Percentiles rank a stretch among this genome's conserved stretches.
These are phyloP conservation scores for Populus alba DNA, from an alignment of 345 rosid species.

Conservation along the genomic window DNA sequence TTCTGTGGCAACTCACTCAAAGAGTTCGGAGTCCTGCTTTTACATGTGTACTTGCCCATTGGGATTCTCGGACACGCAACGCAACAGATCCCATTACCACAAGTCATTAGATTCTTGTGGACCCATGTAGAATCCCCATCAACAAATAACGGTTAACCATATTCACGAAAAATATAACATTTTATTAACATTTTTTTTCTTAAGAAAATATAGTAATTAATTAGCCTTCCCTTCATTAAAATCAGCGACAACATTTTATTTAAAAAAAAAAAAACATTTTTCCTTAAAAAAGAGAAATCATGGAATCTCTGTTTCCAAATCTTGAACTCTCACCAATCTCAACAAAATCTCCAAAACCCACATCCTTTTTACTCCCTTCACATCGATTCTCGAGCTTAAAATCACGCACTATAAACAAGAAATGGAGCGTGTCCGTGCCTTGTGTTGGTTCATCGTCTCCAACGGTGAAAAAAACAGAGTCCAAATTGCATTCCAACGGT, in stretches of 20 bases:
- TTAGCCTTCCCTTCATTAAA: too few relatives aligned
- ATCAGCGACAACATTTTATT: too few relatives aligned
- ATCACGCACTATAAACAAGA: conserved; percentile 13
- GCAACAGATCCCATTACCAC: conserved; percentile 43
- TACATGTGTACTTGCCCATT: background rate
- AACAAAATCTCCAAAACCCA: conserved; percentile 29
- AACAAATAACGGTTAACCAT: conserved; percentile 25
- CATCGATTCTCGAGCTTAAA: conserved; percentile 21
- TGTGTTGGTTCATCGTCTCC: conserved; percentile 15
- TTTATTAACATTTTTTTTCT: too few relatives aligned
- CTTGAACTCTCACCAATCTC: conserved; percentile 25
- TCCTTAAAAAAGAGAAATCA: background rate
- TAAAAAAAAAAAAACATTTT: background rate
- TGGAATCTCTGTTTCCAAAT: conserved; percentile 40
- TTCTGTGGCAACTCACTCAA: background rate
- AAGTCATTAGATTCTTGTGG: conserved; percentile 43
- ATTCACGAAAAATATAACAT: background rate
- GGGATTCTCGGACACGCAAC: conserved; percentile 33
- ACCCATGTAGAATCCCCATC: conserved; percentile 37
- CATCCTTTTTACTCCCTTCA: conserved; percentile 20
- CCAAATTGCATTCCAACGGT: conserved; percentile 2
- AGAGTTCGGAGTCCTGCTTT: background rate
- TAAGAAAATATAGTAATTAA: too few relatives aligned
- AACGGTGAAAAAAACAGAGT: conserved; percentile 19
- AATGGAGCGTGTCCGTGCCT: conserved; percentile 24